Evolutionary conservation across 1,284 basidiomycete species (phyloP).

Genomic region (Leccinum fuscescens): DNA sequence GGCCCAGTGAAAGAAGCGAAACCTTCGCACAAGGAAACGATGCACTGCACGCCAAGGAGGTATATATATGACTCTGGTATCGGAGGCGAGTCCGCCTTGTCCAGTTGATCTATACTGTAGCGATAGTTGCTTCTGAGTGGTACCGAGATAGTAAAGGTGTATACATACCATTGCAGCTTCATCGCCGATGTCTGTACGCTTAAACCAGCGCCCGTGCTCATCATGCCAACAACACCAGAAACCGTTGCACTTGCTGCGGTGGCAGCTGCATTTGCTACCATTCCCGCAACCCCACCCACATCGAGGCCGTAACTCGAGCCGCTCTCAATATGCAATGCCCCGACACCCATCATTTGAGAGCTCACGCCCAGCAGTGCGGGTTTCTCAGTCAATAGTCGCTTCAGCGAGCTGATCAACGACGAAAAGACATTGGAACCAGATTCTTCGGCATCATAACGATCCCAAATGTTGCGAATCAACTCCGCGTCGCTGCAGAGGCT

Average conservation of each 20-base stretch:
- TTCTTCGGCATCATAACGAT: constrained; percentile 72
- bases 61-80: constrained; percentile 94
- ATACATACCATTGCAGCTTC: constrained; percentile 79
- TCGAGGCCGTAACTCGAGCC: constrained; percentile 50
- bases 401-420: constrained; percentile 78
- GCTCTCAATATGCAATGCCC: constrained; percentile 45
- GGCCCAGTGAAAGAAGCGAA: constrained; percentile 75
- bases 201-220: constrained; percentile 47
- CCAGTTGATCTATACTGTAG: constrained; percentile 88
- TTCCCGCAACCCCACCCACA: constrained; percentile 75
- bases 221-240: constrained; percentile 70
- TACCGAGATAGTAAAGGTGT: background rate
- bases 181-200: constrained; percentile 63
- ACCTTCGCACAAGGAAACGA: constrained; percentile 86
- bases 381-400: constrained; percentile 84
- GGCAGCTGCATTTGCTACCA: constrained; percentile 80
- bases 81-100: constrained; percentile 91
- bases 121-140: constrained; percentile 1
- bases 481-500: constrained; percentile 82
- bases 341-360: constrained; percentile 77
- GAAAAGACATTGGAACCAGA: constrained; percentile 70
- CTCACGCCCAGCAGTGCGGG: constrained; percentile 79
- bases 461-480: constrained; percentile 79
- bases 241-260: constrained; percentile 81
- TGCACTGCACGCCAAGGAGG: constrained; percentile 85